Evolutionary conservation across 225 moss, liverwort and hornwort species (phyloP).

Genomic region (Physcomitrium patens): DNA sequence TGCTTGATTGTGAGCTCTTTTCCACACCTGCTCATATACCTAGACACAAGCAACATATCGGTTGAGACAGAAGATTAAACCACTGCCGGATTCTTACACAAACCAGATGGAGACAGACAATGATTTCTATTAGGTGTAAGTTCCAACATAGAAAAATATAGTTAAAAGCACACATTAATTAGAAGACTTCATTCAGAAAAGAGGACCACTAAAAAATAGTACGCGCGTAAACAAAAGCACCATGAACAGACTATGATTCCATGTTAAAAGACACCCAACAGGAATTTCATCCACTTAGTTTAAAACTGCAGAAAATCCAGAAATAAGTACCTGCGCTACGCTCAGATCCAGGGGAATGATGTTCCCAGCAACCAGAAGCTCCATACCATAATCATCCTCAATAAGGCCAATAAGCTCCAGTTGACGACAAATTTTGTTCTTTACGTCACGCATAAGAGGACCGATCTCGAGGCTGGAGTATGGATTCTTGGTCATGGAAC

Average conservation of each 20-base stretch:
- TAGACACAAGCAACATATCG: conserved; percentile 26
- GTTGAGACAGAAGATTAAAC: conserved; percentile 11
- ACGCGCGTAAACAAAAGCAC: not conserved
- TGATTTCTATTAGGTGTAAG: no score
- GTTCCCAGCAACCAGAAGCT: conserved; percentile 95
- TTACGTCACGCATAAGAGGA: conserved; percentile 98
- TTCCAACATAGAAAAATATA: not conserved
- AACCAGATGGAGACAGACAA: conserved; percentile 6
- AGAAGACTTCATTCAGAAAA: not conserved
- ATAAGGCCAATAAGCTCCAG: conserved; percentile 92
- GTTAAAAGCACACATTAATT: not conserved
- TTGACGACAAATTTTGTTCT: conserved; percentile 98
- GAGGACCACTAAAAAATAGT: not conserved
- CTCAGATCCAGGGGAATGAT: conserved; percentile 97
- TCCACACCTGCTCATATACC: conserved; percentile 99
- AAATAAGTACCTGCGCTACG: conserved; percentile 73
- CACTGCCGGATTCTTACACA: not conserved
- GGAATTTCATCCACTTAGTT: not conserved
- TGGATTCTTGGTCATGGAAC: conserved; percentile 99
- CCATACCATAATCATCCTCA: conserved; percentile 99
- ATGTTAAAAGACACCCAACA: conserved; percentile 14
- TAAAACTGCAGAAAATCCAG: not conserved
- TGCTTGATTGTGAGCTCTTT: conserved; percentile 86
- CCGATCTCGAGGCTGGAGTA: conserved; percentile 99
- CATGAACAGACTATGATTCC: conserved; percentile 12